A percentile compares a stretch with the other conserved stretches of the same genome.
Evolutionary conservation across 179 eudicot genomes (phyloP).

Genomic region (Gypsophila paniculata): DNA sequence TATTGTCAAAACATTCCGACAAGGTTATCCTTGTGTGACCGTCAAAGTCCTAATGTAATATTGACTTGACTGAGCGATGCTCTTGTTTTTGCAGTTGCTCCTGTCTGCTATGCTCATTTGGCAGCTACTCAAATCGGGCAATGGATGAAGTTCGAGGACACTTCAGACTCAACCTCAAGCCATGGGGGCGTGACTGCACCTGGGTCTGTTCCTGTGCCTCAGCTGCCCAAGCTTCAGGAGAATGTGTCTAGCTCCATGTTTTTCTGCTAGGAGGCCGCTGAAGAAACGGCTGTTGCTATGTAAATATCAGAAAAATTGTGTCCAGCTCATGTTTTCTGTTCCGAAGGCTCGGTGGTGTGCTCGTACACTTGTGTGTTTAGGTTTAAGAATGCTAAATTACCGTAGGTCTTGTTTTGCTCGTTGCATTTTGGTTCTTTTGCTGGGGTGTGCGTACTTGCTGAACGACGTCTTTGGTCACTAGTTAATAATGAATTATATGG

Average conservation of each 20-base stretch:
- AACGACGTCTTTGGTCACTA: too few relatives aligned
- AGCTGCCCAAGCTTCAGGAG: conserved; percentile 39
- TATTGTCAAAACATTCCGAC: too few relatives aligned
- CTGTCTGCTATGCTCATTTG: conserved; percentile 48
- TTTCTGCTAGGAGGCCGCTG: conserved; percentile 35
- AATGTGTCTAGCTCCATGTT: conserved; percentile 48
- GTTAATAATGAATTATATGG: not conserved
- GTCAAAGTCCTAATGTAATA: too few relatives aligned
- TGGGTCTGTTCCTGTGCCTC: conserved; percentile 35
- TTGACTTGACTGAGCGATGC: not conserved
- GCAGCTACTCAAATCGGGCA: conserved; percentile 47
- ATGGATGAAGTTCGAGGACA: conserved; percentile 46
- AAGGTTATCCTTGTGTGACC: too few relatives aligned
- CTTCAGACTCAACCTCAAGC: conserved; percentile 42
- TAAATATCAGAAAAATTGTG: conserved; percentile 2
- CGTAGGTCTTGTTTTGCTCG: not conserved
- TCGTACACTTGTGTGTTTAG: not conserved
- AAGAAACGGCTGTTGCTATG: not conserved
- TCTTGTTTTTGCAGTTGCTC: conserved; percentile 40
- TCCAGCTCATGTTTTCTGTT: not conserved
- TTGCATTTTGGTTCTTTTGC: not conserved
- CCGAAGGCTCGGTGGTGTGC: not conserved
- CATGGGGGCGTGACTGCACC: conserved; percentile 36
- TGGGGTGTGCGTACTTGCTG: not conserved
- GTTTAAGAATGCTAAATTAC: not conserved